These are phyloP conservation scores for Phylloporus gajari DNA, from an alignment of 1,284 basidiomycete genomes.

Conservation along the genomic window DNA sequence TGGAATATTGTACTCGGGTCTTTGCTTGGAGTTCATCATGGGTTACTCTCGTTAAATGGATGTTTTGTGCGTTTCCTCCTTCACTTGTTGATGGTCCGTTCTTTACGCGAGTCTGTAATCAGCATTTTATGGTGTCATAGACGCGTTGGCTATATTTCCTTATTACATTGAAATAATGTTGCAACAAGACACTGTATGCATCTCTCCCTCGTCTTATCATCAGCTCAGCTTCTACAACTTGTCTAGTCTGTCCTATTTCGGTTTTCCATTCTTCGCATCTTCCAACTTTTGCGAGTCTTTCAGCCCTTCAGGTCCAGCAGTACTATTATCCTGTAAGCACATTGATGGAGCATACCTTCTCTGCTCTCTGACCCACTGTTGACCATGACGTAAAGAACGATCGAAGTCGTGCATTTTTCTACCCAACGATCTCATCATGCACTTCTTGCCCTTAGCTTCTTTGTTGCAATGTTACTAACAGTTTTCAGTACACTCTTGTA, in stretches of 20 bases:
- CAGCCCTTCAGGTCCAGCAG: constrained; percentile 86
- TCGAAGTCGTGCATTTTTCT: constrained; percentile 93
- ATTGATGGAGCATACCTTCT: neutral
- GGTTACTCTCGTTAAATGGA: constrained; percentile 69
- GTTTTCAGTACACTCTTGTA: constrained; percentile 88
- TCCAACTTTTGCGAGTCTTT: constrained; percentile 87
- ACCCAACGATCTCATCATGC: constrained; percentile 87
- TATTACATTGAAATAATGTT: constrained; percentile 87
- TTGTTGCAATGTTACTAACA: constrained; percentile 86
- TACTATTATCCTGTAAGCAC: constrained; percentile 77
- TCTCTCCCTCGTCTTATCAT: neutral
- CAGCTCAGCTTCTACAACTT: constrained; percentile 6
- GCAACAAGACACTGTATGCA: constrained; percentile 83
- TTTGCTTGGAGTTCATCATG: constrained; percentile 73
- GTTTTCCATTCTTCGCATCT: constrained; percentile 87
- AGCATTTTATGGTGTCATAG: constrained; percentile 89
- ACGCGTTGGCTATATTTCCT: constrained; percentile 84
- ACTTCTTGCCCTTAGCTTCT: constrained; percentile 85
- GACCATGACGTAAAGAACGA: constrained; percentile 68
- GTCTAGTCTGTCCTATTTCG: constrained; percentile 82
- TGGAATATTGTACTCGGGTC: constrained; percentile 77
- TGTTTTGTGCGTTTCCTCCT: constrained; percentile 65
- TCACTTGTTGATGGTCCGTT: constrained; percentile 2
- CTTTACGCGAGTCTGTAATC: constrained; percentile 22
- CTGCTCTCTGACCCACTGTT: constrained; percentile 3